Evolutionary conservation across 345 rosid genomes (phyloP).

Genomic region (Hibiscus mutabilis): DNA sequence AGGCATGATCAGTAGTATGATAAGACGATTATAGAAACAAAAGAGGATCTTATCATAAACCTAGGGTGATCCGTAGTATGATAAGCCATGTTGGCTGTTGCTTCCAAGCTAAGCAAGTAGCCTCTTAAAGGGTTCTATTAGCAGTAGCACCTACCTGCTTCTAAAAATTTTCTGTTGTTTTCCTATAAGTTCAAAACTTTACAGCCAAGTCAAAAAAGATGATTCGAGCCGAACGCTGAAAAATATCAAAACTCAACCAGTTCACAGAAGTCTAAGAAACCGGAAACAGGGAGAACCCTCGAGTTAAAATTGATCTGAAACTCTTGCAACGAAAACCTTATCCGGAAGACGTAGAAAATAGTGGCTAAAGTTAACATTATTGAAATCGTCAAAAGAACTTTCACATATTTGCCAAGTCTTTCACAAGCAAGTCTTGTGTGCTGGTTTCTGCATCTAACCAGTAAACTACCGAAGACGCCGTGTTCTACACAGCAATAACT

Average conservation of each 20-base stretch:
- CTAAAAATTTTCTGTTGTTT: not conserved
- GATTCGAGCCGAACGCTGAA: not conserved
- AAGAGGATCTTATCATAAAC: too few relatives aligned
- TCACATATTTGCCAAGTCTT: not conserved
- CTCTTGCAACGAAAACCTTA: too few relatives aligned
- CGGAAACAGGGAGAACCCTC: not conserved
- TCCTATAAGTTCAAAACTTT: not conserved
- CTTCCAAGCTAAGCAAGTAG: not conserved
- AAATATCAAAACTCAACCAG: not conserved
- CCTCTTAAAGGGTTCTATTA: not conserved
- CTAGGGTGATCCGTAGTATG: not conserved
- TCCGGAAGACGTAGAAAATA: not conserved
- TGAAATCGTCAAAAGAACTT: not conserved
- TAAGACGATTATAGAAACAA: not conserved
- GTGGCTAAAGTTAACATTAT: not conserved
- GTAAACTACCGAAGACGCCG: too few relatives aligned
- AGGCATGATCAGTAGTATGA: not conserved
- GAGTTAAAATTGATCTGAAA: too few relatives aligned
- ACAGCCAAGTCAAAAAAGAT: not conserved
- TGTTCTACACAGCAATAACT: not conserved
- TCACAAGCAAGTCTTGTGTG: not conserved
- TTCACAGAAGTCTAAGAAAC: not conserved
- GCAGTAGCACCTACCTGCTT: not conserved
- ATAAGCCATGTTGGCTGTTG: not conserved
- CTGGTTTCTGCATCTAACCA: not conserved